Base-by-base conservation (phyloP, 1,284 basidiomycete species). In the Leccinum insigne region DNA sequence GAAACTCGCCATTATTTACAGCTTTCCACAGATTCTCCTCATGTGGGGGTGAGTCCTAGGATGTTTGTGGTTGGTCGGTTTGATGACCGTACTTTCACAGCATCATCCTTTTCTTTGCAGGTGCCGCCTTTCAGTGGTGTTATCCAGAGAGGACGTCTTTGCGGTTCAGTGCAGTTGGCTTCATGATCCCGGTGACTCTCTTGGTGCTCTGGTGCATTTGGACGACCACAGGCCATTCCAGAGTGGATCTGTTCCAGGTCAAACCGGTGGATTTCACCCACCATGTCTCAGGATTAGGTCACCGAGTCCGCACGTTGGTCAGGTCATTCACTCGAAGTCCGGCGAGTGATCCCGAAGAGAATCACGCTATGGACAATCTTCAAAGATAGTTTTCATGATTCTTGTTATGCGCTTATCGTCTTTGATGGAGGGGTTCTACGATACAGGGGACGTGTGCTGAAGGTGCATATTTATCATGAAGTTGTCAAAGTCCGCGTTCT, bases 31-130 rank as follows among this genome's bases (percentile, higher is more conserved):
- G 63, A 75, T 73, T 3, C 72, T 80, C 18, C 70, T 81, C 5
- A 72, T 81, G 70, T 81, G 80, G 80, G 77, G 73, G 80, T 81
- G 60, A 70, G 80, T 73, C 6, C n/a, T 29, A 16, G 11, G n/a
- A 16, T 44, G 2, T 52, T n/a, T 14, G 18, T 14, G 14, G 14
- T 5, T 8, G 9, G 44, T 35, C 7, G 1, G 2, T 49, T 26
- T 11, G 26, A 26, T 67, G 18, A 76, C 8, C 11, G 6, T 7
- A n/a, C 1, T 49, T 32, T 58, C 11, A 10, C 13, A 77, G 75
- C 5, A 73, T 79, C 62, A 10, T 70, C 18, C 57, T 78, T 54
- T 77, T 79, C 69, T 71, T 66, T 35, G 68, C 61, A 1, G 77
- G 77, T 2, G 70, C 78, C 64, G 66, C 49, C 0, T 60, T 66